Percentiles rank a stretch among this genome's conserved stretches.
phyloP scores from a whole-genome alignment of 1,284 basidiomycete species.

The Ganoderma multipileum region DNA sequence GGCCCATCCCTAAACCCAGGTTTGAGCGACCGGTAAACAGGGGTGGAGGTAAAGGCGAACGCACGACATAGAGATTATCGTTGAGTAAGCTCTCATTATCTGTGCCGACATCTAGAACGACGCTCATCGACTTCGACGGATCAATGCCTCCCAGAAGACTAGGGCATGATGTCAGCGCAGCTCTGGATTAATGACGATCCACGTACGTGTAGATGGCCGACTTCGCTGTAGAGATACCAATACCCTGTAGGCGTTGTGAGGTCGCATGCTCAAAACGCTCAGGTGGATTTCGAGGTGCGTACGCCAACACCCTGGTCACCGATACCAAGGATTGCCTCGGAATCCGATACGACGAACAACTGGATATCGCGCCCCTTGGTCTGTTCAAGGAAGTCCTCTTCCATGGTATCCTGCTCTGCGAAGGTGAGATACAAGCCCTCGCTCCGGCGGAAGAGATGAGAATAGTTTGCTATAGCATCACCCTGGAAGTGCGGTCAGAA shows the following conservation, averaged over 20 bases:
- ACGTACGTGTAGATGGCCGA: conserved; percentile 82
- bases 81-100: conserved; percentile 70
- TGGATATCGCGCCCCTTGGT: conserved; percentile 67
- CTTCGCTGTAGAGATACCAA: conserved; percentile 85
- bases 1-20: conserved; percentile 61
- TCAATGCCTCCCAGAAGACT: conserved; percentile 85
- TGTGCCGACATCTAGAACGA: conserved; percentile 82
- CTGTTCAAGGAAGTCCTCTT: conserved; percentile 74
- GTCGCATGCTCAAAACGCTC: neutral
- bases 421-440: conserved; percentile 76
- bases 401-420: conserved; percentile 73
- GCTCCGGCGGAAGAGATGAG: conserved; percentile 80
- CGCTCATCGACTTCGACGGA: conserved; percentile 70
- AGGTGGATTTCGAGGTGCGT: conserved; percentile 28
- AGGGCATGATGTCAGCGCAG: neutral
- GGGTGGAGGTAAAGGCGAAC: conserved; percentile 33
- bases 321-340: conserved; percentile 86
- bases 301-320: conserved; percentile 80
- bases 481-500: conserved; percentile 48
- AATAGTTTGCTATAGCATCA: conserved; percentile 83
- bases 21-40: neutral
- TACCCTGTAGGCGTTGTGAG: conserved; percentile 43
- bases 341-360: conserved; percentile 82
- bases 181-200: neutral
- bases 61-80: conserved; percentile 73